Evolutionary conservation across 163 green algal species (phyloP).

Genomic region (Chlorella variabilis): DNA sequence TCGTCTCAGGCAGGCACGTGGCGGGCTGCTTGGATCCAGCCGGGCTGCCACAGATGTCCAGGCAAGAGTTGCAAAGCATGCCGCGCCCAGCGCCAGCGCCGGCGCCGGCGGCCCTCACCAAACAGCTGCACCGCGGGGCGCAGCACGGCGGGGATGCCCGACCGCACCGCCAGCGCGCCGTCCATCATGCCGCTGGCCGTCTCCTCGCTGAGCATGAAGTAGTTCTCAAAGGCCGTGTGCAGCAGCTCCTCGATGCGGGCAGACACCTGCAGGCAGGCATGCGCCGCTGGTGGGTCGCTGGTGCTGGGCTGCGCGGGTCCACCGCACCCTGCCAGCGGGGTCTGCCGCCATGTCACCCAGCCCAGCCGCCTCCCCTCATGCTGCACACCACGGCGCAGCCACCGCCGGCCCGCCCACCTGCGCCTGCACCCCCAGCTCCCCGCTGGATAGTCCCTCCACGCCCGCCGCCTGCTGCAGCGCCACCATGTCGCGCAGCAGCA

Average conservation of each 20-base stretch:
- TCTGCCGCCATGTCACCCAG: too few relatives aligned
- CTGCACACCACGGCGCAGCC: not conserved
- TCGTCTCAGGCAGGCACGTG: too few relatives aligned
- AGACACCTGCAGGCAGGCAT: slow-evolving; percentile 39
- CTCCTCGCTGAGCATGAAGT: slow-evolving; percentile 64
- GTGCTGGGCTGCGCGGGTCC: too few relatives aligned
- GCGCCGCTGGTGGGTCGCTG: too few relatives aligned
- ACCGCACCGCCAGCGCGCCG: slow-evolving; percentile 40
- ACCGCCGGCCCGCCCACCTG: not conserved
- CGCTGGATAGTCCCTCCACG: slow-evolving; percentile 58
- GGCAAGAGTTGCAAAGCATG: not conserved
- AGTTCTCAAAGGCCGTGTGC: slow-evolving; percentile 71
- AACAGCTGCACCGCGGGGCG: slow-evolving; percentile 64
- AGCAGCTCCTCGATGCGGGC: slow-evolving; percentile 63
- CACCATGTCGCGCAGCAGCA: slow-evolving; percentile 62
- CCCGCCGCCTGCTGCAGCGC: slow-evolving; percentile 65
- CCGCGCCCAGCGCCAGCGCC: too few relatives aligned
- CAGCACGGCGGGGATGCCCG: slow-evolving; percentile 60
- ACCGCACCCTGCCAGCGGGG: too few relatives aligned
- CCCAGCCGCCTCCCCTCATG: not conserved
- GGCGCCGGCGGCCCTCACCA: too few relatives aligned
- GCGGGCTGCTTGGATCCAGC: too few relatives aligned
- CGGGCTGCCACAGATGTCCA: too few relatives aligned
- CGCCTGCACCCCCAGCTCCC: slow-evolving; percentile 64
- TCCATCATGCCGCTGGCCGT: slow-evolving; percentile 50